Conservation (phyloP, 2,329 filamentous ascomycete genomes). For the Nakataea oryzae region DNA sequence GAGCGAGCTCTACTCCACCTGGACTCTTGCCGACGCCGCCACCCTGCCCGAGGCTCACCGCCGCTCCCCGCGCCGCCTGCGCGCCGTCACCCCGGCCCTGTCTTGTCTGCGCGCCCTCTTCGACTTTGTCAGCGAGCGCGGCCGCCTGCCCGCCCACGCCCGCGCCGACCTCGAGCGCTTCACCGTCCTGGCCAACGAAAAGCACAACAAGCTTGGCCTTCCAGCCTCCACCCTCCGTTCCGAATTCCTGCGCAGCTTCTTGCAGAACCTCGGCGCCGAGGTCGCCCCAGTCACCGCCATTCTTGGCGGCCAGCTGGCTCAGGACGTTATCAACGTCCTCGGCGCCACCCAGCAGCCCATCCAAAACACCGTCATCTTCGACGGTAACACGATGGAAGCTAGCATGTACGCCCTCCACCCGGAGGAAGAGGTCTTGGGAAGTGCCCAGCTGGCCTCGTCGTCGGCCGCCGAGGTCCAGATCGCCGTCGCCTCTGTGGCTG, state of each 20-base stretch:
- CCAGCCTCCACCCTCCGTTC: conserved; percentile 57
- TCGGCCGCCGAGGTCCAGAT: conserved; percentile 4
- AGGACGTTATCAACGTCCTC: conserved; percentile 95
- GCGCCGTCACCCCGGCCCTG: conserved; percentile 71
- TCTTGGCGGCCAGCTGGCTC: conserved; percentile 79
- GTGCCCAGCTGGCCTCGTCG: conserved; percentile 26
- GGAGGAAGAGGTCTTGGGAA: conserved; percentile 44
- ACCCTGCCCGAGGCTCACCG: conserved; percentile 60
- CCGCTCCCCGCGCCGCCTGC: conserved; percentile 56
- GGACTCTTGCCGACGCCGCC: conserved; percentile 70
- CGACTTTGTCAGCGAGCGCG: conserved; percentile 62
- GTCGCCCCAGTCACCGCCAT: conserved; percentile 81
- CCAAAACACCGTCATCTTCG: conserved; percentile 89
- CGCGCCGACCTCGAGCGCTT: conserved; percentile 62
- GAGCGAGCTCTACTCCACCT: conserved; percentile 79
- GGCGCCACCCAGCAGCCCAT: conserved; percentile 87
- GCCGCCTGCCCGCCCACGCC: conserved; percentile 38
- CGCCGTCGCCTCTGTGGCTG: neutral
- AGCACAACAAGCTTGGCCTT: conserved; percentile 64
- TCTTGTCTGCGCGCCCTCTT: conserved; percentile 83
- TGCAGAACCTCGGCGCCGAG: conserved; percentile 79
- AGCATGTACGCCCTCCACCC: conserved; percentile 77
- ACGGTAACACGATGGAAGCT: conserved; percentile 70
- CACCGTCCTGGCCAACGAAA: conserved; percentile 65
- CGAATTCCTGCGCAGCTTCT: conserved; percentile 70